Base-by-base conservation (phyloP, 2,329 filamentous ascomycete species). In the Phialocephala sp. region DNA sequence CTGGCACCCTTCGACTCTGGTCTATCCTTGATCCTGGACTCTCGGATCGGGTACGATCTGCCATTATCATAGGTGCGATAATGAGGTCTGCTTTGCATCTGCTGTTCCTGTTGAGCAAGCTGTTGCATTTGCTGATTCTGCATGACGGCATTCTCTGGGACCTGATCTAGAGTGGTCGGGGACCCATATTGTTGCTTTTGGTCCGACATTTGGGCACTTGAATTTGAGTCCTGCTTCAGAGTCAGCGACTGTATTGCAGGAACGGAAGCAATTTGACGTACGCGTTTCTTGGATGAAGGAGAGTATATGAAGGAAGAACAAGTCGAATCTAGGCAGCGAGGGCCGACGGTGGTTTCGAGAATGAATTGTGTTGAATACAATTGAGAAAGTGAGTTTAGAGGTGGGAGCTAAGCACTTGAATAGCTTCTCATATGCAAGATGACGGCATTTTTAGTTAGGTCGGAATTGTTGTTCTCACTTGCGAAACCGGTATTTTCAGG, bases 11-110 rank as follows among this genome's bases (percentile, higher is more conserved):
- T 56, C 27, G 14, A 8, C 32, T 18, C 32, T 22, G 54, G 54
- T 20, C 54, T 56, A 36, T 56, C 54, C 54, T 56, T 56, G 20
- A 56, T 56, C 14, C 54, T 56, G 5, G 54, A 56, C 36, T 56
- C 54, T 27, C 54, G 54, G 36, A 56, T 56, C 6, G 54, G 47
- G 15, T 52, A 52, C 9, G 47, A 52, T 52, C 47, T 24, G 20
- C 47, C 47, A 27, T 52, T 52, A 15, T 52, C 47, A 20, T 52
- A 52, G 47, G 47, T 52, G 11, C 47, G 47, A 14, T 52, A 52
- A 20, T 52, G 47, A 14, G 47, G 47, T 27, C 22, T 52, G 9
- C 20, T 27, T 52, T 52, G 20, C 6, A 52, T 32, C 47, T 52
- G 20, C 22, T 12, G 8, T 45, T 27, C 15, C 9, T 52, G 47